These are phyloP conservation scores for Boletus tylopilopsis DNA, from an alignment of 768 basidiomycete genomes.

Conservation along the genomic window DNA sequence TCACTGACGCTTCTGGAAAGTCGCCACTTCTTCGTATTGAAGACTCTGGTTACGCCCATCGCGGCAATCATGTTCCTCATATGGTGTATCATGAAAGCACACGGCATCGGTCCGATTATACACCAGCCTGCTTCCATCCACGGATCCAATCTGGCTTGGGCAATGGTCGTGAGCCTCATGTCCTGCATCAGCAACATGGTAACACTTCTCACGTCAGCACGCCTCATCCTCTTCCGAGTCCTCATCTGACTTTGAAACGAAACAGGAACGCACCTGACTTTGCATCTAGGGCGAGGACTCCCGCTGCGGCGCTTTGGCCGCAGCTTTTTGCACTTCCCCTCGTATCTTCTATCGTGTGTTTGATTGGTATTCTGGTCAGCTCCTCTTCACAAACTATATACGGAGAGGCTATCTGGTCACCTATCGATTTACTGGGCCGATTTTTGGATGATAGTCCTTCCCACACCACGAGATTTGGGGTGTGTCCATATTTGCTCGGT, in stretches of 20 bases:
- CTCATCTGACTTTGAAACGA: slow-evolving; percentile 14
- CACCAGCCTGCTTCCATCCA: slow-evolving; percentile 57
- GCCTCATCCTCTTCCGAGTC: slow-evolving; percentile 3
- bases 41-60: slow-evolving; percentile 67
- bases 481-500: slow-evolving; percentile 21
- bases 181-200: slow-evolving; percentile 79
- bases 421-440: slow-evolving; percentile 63
- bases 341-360: slow-evolving; percentile 69
- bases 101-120: slow-evolving; percentile 74
- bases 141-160: slow-evolving; percentile 71
- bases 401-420: slow-evolving; percentile 76
- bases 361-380: slow-evolving; percentile 79
- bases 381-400: slow-evolving; percentile 75
- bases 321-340: slow-evolving; percentile 72
- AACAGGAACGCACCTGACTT: slow-evolving; percentile 73
- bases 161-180: slow-evolving; percentile 69
- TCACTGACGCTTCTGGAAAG: slow-evolving; percentile 31
- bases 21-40: slow-evolving; percentile 76
- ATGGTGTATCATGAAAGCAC: slow-evolving; percentile 75
- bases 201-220: slow-evolving; percentile 60
- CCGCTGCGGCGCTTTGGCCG: slow-evolving; percentile 56
- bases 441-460: slow-evolving; percentile 66
- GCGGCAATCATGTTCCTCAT: slow-evolving; percentile 72
- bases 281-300: slow-evolving; percentile 56
- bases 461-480: slow-evolving; percentile 64